These are phyloP conservation scores for Galeopsis tetrahit DNA, from an alignment of 257 asterid species.

Conservation along the genomic window DNA sequence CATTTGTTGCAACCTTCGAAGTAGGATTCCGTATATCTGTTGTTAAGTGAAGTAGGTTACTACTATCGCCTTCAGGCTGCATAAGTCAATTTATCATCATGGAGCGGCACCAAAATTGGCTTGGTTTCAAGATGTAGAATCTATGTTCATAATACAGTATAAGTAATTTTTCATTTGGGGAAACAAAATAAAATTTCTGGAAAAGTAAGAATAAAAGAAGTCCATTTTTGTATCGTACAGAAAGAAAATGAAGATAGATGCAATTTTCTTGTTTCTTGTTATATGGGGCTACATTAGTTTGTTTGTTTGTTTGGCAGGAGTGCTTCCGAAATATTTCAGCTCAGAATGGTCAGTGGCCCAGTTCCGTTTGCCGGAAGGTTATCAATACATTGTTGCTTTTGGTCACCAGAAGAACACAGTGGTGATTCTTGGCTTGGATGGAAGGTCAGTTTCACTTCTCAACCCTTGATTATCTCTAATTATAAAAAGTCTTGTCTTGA, in stretches of 20 bases:
- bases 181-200: background rate
- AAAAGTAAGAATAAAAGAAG: background rate
- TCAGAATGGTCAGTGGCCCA: constrained; percentile 98
- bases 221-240: background rate
- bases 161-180: background rate
- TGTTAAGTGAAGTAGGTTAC: too few relatives aligned
- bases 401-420: constrained; percentile 90
- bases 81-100: too few relatives aligned
- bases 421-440: constrained; percentile 91
- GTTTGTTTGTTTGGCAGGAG: constrained; percentile 55
- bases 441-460: constrained; percentile 57
- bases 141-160: too few relatives aligned
- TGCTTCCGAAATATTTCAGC: constrained; percentile 91
- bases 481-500: background rate
- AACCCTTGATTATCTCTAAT: background rate
- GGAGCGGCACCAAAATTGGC: too few relatives aligned
- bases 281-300: constrained; percentile 9
- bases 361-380: constrained; percentile 87
- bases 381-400: constrained; percentile 76
- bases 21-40: too few relatives aligned
- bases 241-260: background rate
- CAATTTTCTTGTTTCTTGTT: background rate
- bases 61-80: too few relatives aligned
- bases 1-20: too few relatives aligned
- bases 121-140: too few relatives aligned